Base-by-base conservation (phyloP, 768 basidiomycete genomes). In the Lentinus tigrinus region DNA sequence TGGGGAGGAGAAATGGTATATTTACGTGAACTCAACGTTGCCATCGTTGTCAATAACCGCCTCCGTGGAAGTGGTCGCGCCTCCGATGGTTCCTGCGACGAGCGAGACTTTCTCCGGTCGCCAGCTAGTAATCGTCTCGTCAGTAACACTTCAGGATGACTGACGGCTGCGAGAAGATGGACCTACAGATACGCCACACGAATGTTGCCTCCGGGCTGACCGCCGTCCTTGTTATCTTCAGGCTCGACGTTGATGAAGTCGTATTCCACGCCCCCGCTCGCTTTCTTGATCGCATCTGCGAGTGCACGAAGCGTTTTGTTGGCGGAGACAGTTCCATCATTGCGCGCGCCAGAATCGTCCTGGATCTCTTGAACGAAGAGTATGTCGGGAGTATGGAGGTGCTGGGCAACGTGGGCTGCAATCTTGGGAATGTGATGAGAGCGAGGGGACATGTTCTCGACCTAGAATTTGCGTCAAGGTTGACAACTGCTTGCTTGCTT, bases 291-390 rank as follows among this genome's bases (percentile, higher is more conserved):
- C 9, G 83, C 79, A 17, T 73, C 73, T 4, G 78, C 74, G 23
- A 87, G 70, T 10, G 73, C 79, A 19, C 73, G 65, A 34, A 87
- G 72, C 6, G 85, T 86, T 54, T 80, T 63, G 66, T 82, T 81
- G 9, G 81, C 83, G 50, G 67, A 72, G 44, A 84, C 81, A 4
- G 75, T 75, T 19, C 85, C 85, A 63, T 85, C 77, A 64, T 85
- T 68, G 0, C 68, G 77, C 2, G 77, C 63, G 5, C 84, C 84
- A 3, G 76, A 77, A 67, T 85, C 80, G 67, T 85, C 84, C 63
- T 85, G 83, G 17, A 87, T 81, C 63, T 87, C 85, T 69, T 87
- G 85, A 7, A 87, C 61, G 67, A 85, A 85, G 60, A 87, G 67
- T 52, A 87, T 74, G 64, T 86, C 84, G 1, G 85, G 85, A 0